phyloP scores from a whole-genome alignment of 371 early-diverging fungal genomes.

The Entomophthora muscae region DNA sequence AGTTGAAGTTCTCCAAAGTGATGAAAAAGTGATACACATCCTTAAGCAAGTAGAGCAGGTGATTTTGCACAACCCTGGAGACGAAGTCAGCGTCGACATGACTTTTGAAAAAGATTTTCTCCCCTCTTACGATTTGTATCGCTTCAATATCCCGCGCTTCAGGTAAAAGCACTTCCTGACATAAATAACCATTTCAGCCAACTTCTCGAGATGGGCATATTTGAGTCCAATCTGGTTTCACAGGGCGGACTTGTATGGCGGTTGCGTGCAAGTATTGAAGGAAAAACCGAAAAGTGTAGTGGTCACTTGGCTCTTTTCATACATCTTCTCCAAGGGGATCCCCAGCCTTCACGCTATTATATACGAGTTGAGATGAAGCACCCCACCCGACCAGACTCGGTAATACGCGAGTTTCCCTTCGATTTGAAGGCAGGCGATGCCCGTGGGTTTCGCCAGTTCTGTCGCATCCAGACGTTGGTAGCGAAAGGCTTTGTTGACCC shows the following conservation, averaged over 20 bases:
- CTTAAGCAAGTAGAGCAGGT: conserved; percentile 8
- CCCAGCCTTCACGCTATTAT: background rate
- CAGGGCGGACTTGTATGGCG: background rate
- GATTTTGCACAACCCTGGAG: conserved; percentile 7
- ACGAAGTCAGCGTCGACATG: conserved; percentile 5
- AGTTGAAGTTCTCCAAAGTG: conserved; percentile 6
- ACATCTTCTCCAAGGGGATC: background rate
- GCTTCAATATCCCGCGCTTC: conserved; percentile 1
- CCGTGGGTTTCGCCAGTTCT: conserved; percentile 5
- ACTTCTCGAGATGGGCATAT: background rate
- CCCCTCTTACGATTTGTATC: background rate
- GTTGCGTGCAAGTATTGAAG: background rate
- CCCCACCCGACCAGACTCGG: background rate
- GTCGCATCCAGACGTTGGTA: background rate
- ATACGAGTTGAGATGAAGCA: conserved; percentile 5
- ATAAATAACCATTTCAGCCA: too few relatives aligned
- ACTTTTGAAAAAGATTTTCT: conserved; percentile 8
- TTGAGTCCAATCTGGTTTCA: background rate
- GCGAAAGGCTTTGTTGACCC: background rate
- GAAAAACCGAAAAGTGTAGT: background rate
- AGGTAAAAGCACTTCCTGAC: too few relatives aligned
- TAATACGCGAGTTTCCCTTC: conserved; percentile 5
- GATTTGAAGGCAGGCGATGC: background rate
- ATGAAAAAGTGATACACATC: background rate
- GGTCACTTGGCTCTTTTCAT: background rate